Evolutionary conservation across 176 grass and related monocot genomes (phyloP).

Genomic region (Leersia perrieri): DNA sequence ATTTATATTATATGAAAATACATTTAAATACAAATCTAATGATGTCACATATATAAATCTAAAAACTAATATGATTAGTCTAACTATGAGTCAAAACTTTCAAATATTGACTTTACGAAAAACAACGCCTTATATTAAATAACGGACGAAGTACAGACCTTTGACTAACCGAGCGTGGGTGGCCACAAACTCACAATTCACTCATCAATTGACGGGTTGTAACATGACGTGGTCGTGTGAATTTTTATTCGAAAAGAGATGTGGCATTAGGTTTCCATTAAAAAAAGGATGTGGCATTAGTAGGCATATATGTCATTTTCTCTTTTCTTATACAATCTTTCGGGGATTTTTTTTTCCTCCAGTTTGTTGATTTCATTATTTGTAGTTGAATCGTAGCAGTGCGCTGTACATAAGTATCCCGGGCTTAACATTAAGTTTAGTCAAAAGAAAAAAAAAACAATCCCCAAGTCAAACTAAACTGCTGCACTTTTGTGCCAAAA

Average conservation of each 20-base stretch:
- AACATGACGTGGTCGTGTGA: background rate
- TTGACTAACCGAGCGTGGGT: background rate
- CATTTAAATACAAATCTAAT: no score
- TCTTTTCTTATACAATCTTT: background rate
- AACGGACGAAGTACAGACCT: no score
- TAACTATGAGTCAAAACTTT: no score
- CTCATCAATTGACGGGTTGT: background rate
- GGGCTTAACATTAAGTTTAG: background rate
- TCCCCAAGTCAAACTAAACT: background rate
- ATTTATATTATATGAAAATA: no score
- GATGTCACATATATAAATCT: no score
- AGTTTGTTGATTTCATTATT: background rate
- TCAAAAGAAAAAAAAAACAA: background rate
- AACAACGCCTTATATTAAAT: no score
- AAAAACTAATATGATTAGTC: no score
- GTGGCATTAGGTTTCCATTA: background rate
- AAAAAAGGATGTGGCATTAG: background rate
- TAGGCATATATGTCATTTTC: background rate
- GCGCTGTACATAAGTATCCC: background rate
- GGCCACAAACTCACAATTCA: no score
- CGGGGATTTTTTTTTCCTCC: background rate
- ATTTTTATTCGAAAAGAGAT: background rate
- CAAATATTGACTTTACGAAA: no score
- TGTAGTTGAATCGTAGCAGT: background rate
- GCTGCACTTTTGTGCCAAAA: background rate